Conservation (phyloP, 2,329 filamentous ascomycete genomes). For the Pestalotiopsis sp. region DNA sequence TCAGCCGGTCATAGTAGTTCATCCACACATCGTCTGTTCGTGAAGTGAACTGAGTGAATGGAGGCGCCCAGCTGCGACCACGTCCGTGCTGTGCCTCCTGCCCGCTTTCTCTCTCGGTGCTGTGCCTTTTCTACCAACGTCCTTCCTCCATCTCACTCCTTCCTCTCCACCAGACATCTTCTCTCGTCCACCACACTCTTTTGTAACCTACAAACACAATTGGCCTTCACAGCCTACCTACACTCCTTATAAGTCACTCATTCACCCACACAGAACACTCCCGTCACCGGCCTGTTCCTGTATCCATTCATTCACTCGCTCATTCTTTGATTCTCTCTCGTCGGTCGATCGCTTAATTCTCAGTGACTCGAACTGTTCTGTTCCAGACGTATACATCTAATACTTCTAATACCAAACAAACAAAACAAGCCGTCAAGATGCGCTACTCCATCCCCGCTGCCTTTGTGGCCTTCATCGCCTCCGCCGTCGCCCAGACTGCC, state of each 20-base stretch:
- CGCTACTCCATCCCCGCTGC: slow-evolving; percentile 53
- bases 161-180: slow-evolving; percentile 12
- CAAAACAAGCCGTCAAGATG: slow-evolving; percentile 48
- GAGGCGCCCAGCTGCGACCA: background rate
- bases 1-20: background rate
- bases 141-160: slow-evolving; percentile 5
- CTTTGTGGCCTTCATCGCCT: slow-evolving; percentile 54
- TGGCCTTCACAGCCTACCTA: slow-evolving; percentile 10
- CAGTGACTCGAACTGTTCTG: background rate
- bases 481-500: slow-evolving; percentile 55
- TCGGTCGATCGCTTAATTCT: slow-evolving; percentile 4
- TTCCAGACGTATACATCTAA: background rate
- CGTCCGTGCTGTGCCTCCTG: slow-evolving; percentile 15
- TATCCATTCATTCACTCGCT: background rate
- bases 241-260: slow-evolving; percentile 16
- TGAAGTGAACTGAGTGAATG: background rate
- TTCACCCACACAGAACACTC: slow-evolving; percentile 1
- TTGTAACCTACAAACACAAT: background rate
- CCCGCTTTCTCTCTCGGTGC: background rate
- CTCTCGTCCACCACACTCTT: slow-evolving; percentile 17
- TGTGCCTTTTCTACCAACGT: slow-evolving; percentile 12
- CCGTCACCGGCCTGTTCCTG: background rate
- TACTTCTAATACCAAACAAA: slow-evolving; percentile 7
- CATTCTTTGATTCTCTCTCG: slow-evolving; percentile 3
- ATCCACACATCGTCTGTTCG: background rate